Conservation (phyloP, 2,329 filamentous ascomycete species). For the Diaporthe vexans region DNA sequence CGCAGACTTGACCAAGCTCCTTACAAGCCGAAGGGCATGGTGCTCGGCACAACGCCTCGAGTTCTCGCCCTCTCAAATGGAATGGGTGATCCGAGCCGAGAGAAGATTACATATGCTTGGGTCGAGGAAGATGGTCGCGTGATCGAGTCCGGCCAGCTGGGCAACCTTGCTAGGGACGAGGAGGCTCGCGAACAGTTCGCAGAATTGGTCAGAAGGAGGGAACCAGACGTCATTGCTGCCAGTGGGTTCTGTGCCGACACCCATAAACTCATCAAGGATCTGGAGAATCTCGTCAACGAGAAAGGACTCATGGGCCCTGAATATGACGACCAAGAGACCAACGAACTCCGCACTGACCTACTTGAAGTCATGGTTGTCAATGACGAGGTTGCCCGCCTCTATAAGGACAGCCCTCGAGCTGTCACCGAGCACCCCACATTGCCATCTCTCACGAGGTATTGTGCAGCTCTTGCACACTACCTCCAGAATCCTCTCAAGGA, state of each 20-base stretch:
- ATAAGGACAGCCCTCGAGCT: constrained; percentile 89
- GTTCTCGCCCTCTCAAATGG: constrained; percentile 92
- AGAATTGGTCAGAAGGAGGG: constrained; percentile 82
- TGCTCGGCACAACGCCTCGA: constrained; percentile 87
- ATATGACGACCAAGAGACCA: constrained; percentile 84
- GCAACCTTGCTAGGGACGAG: constrained; percentile 81
- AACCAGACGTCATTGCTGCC: constrained; percentile 91
- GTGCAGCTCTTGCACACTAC: constrained; percentile 89
- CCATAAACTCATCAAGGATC: constrained; percentile 83
- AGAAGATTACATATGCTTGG: constrained; percentile 91
- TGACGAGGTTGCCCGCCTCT: constrained; percentile 96
- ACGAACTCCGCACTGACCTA: constrained; percentile 81
- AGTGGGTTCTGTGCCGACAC: constrained; percentile 92
- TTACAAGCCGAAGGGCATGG: constrained; percentile 94
- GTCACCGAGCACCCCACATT: constrained; percentile 85
- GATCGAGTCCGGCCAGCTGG: constrained; percentile 88
- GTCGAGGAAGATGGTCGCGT: constrained; percentile 93
- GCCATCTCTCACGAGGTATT: constrained; percentile 86
- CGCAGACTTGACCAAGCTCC: constrained; percentile 95
- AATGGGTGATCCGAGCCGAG: constrained; percentile 78
- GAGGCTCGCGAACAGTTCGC: constrained; percentile 78
- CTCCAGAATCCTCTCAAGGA: constrained; percentile 97
- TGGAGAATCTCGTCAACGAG: constrained; percentile 83
- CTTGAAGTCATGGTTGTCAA: constrained; percentile 94
- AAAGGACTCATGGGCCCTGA: constrained; percentile 83